Percentiles rank a stretch among this genome's conserved stretches.
Conservation (phyloP, 352 stramenopile species). For the Saprolegnia diclina region DNA sequence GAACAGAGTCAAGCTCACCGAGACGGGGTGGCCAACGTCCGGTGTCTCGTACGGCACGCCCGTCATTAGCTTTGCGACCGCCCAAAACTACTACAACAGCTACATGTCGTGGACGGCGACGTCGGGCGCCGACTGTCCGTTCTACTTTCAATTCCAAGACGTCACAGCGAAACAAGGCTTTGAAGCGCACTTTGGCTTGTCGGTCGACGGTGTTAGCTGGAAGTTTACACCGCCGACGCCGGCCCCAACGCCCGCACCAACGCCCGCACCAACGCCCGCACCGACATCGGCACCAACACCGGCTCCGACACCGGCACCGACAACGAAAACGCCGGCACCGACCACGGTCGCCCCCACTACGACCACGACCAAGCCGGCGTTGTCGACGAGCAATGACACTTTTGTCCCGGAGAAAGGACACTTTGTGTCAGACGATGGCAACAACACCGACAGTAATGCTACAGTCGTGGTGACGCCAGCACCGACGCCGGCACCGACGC, state of each 20-base stretch:
- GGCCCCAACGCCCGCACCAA: constrained; percentile 8
- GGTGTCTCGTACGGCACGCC: constrained; percentile 28
- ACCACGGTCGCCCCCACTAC: background rate
- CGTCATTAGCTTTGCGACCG: constrained; percentile 28
- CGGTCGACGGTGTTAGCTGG: constrained; percentile 6
- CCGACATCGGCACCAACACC: constrained; percentile 8
- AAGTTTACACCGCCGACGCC: constrained; percentile 19
- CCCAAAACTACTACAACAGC: constrained; percentile 40
- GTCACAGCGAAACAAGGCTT: constrained; percentile 37
- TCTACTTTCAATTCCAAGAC: constrained; percentile 66
- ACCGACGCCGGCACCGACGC: constrained; percentile 2
- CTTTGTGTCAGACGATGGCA: background rate
- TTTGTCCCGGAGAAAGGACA: too few species aligned
- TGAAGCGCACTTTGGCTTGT: constrained; percentile 46
- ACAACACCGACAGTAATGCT: background rate
- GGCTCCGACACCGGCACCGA: background rate
- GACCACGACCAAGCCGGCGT: background rate
- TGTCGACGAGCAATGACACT: too few species aligned
- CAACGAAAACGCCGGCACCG: background rate
- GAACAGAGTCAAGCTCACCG: constrained; percentile 36
- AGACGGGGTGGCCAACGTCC: constrained; percentile 33
- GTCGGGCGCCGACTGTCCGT: constrained; percentile 32
- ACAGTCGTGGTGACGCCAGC: background rate
- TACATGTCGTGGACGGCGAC: constrained; percentile 34
- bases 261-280: constrained; percentile 4